Evolutionary conservation across 371 early-diverging fungal genomes (phyloP), one percentile per base, ranked within the genome.

Genomic region (Mucor piriformis): DNA sequence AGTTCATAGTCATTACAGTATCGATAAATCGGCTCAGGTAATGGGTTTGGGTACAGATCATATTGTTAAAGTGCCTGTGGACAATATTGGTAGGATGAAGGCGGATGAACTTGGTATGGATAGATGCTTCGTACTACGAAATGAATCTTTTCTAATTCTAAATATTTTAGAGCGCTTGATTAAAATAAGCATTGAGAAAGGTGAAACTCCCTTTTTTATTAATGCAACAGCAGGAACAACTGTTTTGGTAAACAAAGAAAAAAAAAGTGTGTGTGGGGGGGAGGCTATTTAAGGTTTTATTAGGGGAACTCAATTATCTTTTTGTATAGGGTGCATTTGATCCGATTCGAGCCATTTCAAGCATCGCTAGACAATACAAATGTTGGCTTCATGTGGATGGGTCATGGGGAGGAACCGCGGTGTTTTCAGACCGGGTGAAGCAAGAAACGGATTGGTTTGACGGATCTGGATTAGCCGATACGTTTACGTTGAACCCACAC

Each of bases 191-290:
- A 61, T 84, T 13, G 70, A 57, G 18, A 62, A 66, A 12, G 72
- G 65, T 24, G 74, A 74, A 32, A 77, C 78, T 8, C 94, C 94
- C 13, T 94, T 92, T 61, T 92, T 92, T 62, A 84, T 95, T 62
- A 91, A 91, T 66, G 88, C 88, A 7, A 95, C 94, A 1, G 88
- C 92, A 16, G 95, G 94, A 23, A 94, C 95, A 0, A 95, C 94
- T 3, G 94, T 95, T 1, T 68, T 94, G 65, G 82, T 82, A 69
- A 60, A 60, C 7, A 29, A 12, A 7, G 16, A 34, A 23, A 23
- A 13, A 40, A 34, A 23, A 23, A 13, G 25, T 29, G 8, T 29
- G 29, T 6, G 8, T 4, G 29, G 8, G 29, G 29, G 29, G 29
- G 1, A 29, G 29, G 29, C 8, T 29, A 29, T 12, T 34, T 35